A percentile compares a stretch with the other conserved stretches of the same genome.
Evolutionary conservation across 257 asterid genomes (phyloP).

Genomic region (Solanum verrucosum): DNA sequence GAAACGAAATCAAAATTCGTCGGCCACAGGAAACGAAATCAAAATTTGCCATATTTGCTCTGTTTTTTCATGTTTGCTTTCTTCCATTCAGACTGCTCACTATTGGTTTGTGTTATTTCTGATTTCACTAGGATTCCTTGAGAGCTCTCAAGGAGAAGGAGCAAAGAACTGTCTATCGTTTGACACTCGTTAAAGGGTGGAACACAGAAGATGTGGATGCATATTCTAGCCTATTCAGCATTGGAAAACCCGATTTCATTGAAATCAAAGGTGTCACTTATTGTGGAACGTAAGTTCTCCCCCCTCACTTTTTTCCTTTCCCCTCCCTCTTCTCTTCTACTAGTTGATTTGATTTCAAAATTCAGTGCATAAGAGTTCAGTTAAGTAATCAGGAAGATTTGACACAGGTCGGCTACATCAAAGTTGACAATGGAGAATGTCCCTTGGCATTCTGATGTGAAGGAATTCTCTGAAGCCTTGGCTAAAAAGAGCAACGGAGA

Average conservation of each 20-base stretch:
- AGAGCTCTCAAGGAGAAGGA: slow-evolving; percentile 81
- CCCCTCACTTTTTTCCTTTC: neutral
- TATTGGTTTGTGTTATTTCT: neutral
- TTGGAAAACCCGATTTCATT: slow-evolving; percentile 85
- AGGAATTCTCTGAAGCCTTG: slow-evolving; percentile 78
- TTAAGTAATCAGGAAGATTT: neutral
- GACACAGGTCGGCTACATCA: slow-evolving; percentile 83
- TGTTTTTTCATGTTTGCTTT: neutral
- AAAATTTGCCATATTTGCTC: neutral
- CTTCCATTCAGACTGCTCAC: neutral
- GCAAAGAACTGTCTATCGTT: slow-evolving; percentile 90
- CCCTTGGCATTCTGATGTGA: slow-evolving; percentile 96
- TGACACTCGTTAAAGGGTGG: slow-evolving; percentile 98
- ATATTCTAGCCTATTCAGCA: slow-evolving; percentile 58
- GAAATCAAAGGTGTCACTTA: slow-evolving; percentile 98
- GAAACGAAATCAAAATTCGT: neutral
- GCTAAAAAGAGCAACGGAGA: slow-evolving; percentile 73
- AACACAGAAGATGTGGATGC: slow-evolving; percentile 93
- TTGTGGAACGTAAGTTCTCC: slow-evolving; percentile 85
- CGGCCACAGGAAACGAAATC: too few relatives aligned
- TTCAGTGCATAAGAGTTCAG: neutral
- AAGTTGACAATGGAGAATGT: slow-evolving; percentile 97
- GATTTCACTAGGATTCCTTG: slow-evolving; percentile 64
- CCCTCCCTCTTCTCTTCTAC: neutral
- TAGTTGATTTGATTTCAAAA: neutral